Evolutionary conservation across 345 rosid genomes (phyloP).

Genomic region (Balakata baccata): DNA sequence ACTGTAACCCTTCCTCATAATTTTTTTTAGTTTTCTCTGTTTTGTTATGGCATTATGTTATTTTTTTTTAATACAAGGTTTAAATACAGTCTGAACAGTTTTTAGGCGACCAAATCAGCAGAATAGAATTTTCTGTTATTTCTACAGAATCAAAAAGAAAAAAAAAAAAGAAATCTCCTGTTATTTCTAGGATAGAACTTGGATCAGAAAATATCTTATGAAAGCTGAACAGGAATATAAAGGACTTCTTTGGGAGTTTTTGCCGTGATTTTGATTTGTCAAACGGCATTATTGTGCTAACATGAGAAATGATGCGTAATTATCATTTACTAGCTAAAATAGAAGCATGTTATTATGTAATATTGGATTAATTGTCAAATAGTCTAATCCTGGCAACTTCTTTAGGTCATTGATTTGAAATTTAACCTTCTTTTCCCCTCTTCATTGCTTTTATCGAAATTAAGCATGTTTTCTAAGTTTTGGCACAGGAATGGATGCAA

Average conservation of each 20-base stretch:
- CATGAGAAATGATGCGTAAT: background rate
- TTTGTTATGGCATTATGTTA: background rate
- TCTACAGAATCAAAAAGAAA: no score
- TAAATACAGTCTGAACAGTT: background rate
- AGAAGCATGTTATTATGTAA: background rate
- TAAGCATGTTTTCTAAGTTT: slow-evolving; percentile 10
- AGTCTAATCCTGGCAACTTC: background rate
- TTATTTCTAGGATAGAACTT: background rate
- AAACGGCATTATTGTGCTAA: background rate
- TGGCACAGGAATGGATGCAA: slow-evolving; percentile 73
- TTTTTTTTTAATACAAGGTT: no score
- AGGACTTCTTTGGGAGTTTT: background rate
- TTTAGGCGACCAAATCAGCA: background rate
- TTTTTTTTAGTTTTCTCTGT: background rate
- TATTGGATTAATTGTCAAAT: no score
- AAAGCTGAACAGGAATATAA: background rate
- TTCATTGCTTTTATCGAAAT: background rate
- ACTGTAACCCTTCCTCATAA: background rate
- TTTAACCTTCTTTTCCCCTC: background rate
- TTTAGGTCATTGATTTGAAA: background rate
- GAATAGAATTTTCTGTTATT: no score
- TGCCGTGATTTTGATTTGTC: background rate
- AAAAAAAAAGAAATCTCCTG: background rate
- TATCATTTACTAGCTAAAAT: background rate
- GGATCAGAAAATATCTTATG: background rate